Conservation (phyloP, 2,329 filamentous ascomycete genomes). For the Aspergillus udagawae region DNA sequence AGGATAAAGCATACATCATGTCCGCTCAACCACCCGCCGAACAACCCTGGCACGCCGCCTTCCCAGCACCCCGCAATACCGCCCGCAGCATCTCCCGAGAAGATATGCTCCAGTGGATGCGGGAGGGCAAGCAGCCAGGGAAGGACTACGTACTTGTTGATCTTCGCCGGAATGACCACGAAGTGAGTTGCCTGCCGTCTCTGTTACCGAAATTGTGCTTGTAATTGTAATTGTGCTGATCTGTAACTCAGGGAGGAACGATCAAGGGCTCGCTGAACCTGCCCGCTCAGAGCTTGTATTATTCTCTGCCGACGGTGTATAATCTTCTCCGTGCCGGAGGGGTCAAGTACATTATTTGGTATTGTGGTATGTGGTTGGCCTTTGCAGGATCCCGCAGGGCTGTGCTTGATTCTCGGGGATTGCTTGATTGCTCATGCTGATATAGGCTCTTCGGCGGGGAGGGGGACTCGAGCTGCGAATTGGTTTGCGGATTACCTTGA, state of each 20-base stretch:
- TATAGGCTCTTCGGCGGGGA: slow-evolving; percentile 52
- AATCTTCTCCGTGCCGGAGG: slow-evolving; percentile 25
- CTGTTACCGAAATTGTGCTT: no score
- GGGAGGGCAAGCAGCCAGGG: slow-evolving; percentile 22
- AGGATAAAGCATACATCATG: not conserved
- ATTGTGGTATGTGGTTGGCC: slow-evolving; percentile 34
- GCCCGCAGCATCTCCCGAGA: slow-evolving; percentile 27
- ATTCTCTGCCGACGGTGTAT: slow-evolving; percentile 34
- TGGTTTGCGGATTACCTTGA: slow-evolving; percentile 55
- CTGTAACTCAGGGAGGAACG: slow-evolving; percentile 50
- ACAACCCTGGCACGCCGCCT: slow-evolving; percentile 40
- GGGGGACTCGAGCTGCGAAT: slow-evolving; percentile 51
- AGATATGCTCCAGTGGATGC: slow-evolving; percentile 37
- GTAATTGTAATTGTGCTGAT: not conserved
- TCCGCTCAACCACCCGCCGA: not conserved
- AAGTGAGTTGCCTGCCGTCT: slow-evolving; percentile 28
- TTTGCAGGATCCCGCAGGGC: no score
- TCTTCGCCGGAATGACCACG: slow-evolving; percentile 44
- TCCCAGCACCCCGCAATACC: slow-evolving; percentile 32
- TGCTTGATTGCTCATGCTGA: not conserved
- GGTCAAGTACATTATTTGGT: slow-evolving; percentile 36
- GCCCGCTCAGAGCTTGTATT: slow-evolving; percentile 39
- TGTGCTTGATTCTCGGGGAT: not conserved
- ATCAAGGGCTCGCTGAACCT: slow-evolving; percentile 53
- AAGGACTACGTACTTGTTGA: slow-evolving; percentile 44